Evolutionary conservation across 176 grass and related monocot genomes (phyloP).

Genomic region (Bromus sterilis): DNA sequence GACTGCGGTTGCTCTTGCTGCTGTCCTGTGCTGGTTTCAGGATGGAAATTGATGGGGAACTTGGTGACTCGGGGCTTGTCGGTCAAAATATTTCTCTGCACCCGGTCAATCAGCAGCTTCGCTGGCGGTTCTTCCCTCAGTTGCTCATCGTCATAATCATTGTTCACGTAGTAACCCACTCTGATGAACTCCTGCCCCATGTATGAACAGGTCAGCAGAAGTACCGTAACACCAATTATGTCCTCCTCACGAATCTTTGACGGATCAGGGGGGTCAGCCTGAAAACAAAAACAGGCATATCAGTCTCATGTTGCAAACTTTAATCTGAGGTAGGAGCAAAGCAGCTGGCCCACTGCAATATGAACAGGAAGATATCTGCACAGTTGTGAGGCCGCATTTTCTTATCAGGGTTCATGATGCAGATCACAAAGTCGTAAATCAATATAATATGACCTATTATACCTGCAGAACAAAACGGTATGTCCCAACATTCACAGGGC

Average conservation of each 20-base stretch:
- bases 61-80: constrained; percentile 96
- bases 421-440: not conserved
- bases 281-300: constrained; percentile 5
- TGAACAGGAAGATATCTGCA: not conserved
- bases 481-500: constrained; percentile 88
- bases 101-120: constrained; percentile 57
- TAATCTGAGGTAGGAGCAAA: not conserved
- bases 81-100: constrained; percentile 86
- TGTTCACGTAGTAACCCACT: constrained; percentile 96
- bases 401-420: not conserved
- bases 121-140: constrained; percentile 75
- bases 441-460: not conserved
- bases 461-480: constrained; percentile 98
- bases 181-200: constrained; percentile 96
- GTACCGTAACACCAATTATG: constrained; percentile 93
- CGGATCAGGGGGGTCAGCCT: constrained; percentile 90
- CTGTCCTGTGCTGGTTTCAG: constrained; percentile 50
- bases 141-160: constrained; percentile 94
- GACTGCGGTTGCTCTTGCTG: constrained; percentile 45
- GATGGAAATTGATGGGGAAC: constrained; percentile 97
- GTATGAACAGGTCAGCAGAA: constrained; percentile 92
- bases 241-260: constrained; percentile 93
- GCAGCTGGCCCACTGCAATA: not conserved
- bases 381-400: not conserved
- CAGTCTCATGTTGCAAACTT: not conserved